Evolutionary conservation across 805 yeast genomes (phyloP), one percentile per base, ranked within the genome.

Genomic region (Zygotorulaspora danielsina): DNA sequence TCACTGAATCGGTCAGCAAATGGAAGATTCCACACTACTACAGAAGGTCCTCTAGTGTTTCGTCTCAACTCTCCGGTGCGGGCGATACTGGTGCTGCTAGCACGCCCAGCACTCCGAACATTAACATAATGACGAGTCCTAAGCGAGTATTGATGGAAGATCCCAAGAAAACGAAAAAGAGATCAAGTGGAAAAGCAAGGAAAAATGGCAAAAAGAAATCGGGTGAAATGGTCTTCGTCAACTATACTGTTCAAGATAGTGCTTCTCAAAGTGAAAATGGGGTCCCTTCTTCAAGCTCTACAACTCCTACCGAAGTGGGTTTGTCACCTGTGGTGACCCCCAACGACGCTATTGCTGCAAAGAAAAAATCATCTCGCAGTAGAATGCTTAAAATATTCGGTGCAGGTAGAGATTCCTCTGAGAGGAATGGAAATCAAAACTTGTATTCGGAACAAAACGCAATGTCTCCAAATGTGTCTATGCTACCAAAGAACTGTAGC

Each of bases 1-100:
- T 45, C 15, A 40, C 46, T 9, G 62, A 57, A 32, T 42, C 61
- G 10, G 45, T 49, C 18, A 57, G 50, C 38, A 59, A 57, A 40
- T 59, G 64, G 64, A 59, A 58, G 39, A 59, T 59, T 20, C 64
- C 64, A 8, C 64, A 59, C 40, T 59, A 59, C 35, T 59, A 59
- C 36, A 51, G 59, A 21, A 52, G 61, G 36, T 46, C 54, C 2
- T 35, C 54, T 5, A 38, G 33, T n/a, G 37, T 32, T n/a, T 39
- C 42, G 8, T 42, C 44, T 20, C 40, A 36, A 11, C 32, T 40
- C 9, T 35, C 47, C 10, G 36, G 19, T 29, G 32, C 39, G 8
- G 28, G 34, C 12, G 44, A 42, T 25, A 21, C 35, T 13, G 37
- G 30, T 18, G 32, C 19, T 25, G 36, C 38, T 11, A 32, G 38